Evolutionary conservation across 257 asterid genomes (phyloP), one percentile per base, ranked within the genome.

Genomic region (Penstemon davidsonii): DNA sequence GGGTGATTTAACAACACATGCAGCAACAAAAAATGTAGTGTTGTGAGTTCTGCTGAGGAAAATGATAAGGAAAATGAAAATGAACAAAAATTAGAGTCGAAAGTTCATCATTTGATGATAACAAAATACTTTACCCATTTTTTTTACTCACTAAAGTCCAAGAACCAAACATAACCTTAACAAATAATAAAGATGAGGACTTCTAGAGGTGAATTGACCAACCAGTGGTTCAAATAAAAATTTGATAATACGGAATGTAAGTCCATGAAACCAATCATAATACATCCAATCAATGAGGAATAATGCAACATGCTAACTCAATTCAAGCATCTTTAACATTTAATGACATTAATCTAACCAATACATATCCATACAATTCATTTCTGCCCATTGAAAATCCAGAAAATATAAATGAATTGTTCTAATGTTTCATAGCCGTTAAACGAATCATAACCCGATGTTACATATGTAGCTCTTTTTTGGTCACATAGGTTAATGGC

Each of bases 341-440:
- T 45, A 45, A 45, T 8, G 1, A 25, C 33, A 72, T 55, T 10
- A 19, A 73, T 51, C 63, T 41, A 15, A 66, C 53, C 42, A 6
- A 55, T 58, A 11, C 50, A 72, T 25, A 49, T 39, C 37, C n/a
- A 42, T 19, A 45, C 64, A 60, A 47, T 39, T 4, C 8, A 47
- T 41, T 8, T 9, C 40, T 33, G 44, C 13, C 6, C 18, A 6
- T 63, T 12, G 46, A 36, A 46, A 19, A 47, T 43, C 15, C 66
- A 13, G 19, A 53, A 64, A 18, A 47, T 15, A 12, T 6, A 47
- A n/a, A n/a, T 6, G 7, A 25, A 46, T 10, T 13, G 47, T 61
- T 67, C 68, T 55, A 69, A 41, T 46, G 12, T 65, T 65, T 44
- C 40, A 40, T 42, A 18, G 38, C n/a, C 66, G 12, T 66, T 44